Evolutionary conservation across 805 yeast species (phyloP), one percentile per base, ranked within the genome.

Genomic region (Wickerhamiella lipophila): DNA sequence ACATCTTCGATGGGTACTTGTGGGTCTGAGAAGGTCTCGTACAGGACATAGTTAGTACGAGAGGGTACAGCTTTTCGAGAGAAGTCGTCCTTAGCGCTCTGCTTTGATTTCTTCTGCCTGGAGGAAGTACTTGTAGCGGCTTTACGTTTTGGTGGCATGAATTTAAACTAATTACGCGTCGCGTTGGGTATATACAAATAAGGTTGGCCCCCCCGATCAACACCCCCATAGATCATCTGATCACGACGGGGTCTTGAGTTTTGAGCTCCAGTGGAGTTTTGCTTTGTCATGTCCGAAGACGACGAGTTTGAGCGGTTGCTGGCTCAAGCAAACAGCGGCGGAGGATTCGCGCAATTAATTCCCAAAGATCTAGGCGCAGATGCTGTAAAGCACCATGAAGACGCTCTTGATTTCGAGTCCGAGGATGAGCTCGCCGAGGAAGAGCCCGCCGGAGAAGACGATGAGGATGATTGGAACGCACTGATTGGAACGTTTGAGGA

Each of bases 391-490:
- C 97, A 88, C 64, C 88, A 92, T 1, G 95, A 77, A 6, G 89
- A 88, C 63, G 98, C 98, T 8, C 70, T 87, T 27, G 97, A 89
- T 64, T 89, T 83, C 61, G 96, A 85, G 59, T 95, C 85, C 61
- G 94, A 84, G 58, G 96, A 88, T 56, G 96, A 88, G 63, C 68
- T 88, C 44, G 96, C 96, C 0, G 96, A 88, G 5, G 96, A 88
- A 42, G 94, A 84, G 49, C 71, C 65, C 5, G 62, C 55, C 21
- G 70, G 60, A n/a, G 66, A 60, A 18, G 49, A 42, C 12, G 52
- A n/a, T 21, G 58, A 52, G 18, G 56, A 41, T 11, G 57, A 52
- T 15, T 45, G 48, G 48, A 45, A 45, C 41, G 23, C 34, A 25
- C 26, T 45, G 22, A 35, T 45, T 26, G 39, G 42, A 27, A 45